Conservation (phyloP, 2,329 filamentous ascomycete genomes). For the Podosphaera fusca region DNA sequence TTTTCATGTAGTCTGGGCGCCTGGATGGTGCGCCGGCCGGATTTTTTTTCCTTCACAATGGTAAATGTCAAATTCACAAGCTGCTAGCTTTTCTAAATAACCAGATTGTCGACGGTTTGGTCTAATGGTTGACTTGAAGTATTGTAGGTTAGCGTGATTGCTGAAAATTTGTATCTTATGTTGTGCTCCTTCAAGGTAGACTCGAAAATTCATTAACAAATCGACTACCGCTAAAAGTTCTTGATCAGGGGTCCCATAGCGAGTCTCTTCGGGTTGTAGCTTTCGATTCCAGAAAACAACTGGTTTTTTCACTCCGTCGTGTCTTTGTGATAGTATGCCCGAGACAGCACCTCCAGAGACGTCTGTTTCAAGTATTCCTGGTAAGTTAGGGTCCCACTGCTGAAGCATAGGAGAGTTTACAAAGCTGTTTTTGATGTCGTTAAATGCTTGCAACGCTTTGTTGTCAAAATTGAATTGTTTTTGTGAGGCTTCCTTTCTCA, state of each 20-base stretch:
- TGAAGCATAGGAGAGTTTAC: neutral
- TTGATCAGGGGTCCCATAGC: neutral
- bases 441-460: neutral
- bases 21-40: neutral
- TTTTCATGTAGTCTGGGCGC: neutral
- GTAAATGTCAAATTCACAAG: neutral
- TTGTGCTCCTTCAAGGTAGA: neutral
- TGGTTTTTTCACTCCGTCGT: neutral
- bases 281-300: neutral
- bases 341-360: neutral
- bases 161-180: neutral
- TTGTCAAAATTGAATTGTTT: constrained; percentile 1
- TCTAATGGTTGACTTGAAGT: neutral
- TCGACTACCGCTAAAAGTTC: neutral
- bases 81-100: neutral
- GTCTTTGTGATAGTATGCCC: neutral
- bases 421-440: neutral
- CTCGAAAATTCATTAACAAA: neutral
- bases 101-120: neutral
- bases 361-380: constrained; percentile 1
- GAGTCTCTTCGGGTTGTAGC: neutral
- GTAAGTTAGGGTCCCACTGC: constrained; percentile 1
- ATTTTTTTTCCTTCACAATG: neutral
- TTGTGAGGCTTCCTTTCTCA: neutral
- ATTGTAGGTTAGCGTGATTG: neutral